These are phyloP conservation scores for Xylaria sp. DNA, from an alignment of 2,329 filamentous ascomycete species.

Conservation along the genomic window DNA sequence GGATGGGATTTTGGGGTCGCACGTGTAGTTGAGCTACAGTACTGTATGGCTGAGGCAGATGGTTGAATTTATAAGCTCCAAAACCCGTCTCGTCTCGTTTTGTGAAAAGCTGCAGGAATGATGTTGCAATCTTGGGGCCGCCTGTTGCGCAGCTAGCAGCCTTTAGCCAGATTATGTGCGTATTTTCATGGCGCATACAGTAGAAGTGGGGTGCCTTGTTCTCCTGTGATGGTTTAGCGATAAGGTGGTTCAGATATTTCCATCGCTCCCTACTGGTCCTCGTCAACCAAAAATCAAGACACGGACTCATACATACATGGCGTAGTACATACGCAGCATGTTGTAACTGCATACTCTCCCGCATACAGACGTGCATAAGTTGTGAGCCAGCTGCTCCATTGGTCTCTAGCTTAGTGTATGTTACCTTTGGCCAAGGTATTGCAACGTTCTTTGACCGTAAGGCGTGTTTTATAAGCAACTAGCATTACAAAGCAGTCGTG, in stretches of 20 bases:
- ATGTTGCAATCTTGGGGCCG: constrained; percentile 5
- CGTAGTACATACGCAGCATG: not conserved
- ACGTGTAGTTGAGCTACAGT: not conserved
- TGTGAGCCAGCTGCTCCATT: constrained; percentile 2
- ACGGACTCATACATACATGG: too few species aligned
- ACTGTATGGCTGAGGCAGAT: too few species aligned
- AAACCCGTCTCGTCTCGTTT: not conserved
- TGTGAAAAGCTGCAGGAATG: constrained; percentile 12
- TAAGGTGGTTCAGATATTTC: not conserved
- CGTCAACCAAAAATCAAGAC: not conserved
- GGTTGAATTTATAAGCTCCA: constrained; percentile 27
- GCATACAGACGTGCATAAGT: constrained; percentile 2
- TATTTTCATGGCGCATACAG: not conserved
- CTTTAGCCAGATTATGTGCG: not conserved
- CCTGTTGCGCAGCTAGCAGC: not conserved
- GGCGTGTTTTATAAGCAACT: constrained; percentile 20
- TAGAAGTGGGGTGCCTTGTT: not conserved
- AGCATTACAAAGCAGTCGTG: constrained; percentile 2
- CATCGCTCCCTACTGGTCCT: not conserved
- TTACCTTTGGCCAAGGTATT: constrained; percentile 16
- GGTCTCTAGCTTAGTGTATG: constrained; percentile 1
- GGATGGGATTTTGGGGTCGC: too few species aligned
- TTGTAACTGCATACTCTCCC: constrained; percentile 18
- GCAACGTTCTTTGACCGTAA: constrained; percentile 15
- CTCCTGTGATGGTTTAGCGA: not conserved